Conservation (phyloP, 768 basidiomycete genomes). For the Brasilioporus rufonigricans region DNA sequence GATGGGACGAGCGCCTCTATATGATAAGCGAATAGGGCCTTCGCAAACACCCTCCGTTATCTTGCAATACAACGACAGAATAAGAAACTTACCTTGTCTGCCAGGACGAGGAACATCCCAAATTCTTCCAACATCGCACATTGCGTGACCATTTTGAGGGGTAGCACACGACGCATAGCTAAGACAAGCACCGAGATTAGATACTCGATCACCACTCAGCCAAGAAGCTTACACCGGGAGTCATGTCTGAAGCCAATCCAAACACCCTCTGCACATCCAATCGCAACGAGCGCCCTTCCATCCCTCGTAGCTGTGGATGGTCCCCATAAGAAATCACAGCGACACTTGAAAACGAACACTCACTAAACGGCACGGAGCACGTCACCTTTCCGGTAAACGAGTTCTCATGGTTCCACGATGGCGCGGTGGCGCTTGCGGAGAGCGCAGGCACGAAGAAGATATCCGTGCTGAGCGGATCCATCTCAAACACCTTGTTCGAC, state of each 20-base stretch:
- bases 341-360: conserved; percentile 12
- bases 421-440: conserved; percentile 40
- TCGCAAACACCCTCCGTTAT: neutral
- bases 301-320: conserved; percentile 67
- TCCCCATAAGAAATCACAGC: conserved; percentile 5
- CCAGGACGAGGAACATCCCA: conserved; percentile 92
- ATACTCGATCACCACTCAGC: neutral
- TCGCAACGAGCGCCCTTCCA: conserved; percentile 81
- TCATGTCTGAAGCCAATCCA: conserved; percentile 94
- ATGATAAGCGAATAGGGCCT: conserved; percentile 91
- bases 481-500: conserved; percentile 92
- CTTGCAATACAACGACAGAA: neutral
- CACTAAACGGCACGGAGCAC: conserved; percentile 91
- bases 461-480: conserved; percentile 84
- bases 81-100: conserved; percentile 65
- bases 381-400: conserved; percentile 84
- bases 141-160: conserved; percentile 91
- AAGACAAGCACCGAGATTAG: conserved; percentile 10
- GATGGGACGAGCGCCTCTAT: conserved; percentile 96
- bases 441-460: conserved; percentile 81
- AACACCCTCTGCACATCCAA: conserved; percentile 94
- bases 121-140: conserved; percentile 96
- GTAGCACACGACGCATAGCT: conserved; percentile 93
- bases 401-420: conserved; percentile 67
- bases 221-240: conserved; percentile 58